A percentile compares a stretch with the other conserved stretches of the same genome.
These are phyloP conservation scores for Cladosporium oxysporum DNA, from an alignment of 2,329 filamentous ascomycete species.

Conservation along the genomic window DNA sequence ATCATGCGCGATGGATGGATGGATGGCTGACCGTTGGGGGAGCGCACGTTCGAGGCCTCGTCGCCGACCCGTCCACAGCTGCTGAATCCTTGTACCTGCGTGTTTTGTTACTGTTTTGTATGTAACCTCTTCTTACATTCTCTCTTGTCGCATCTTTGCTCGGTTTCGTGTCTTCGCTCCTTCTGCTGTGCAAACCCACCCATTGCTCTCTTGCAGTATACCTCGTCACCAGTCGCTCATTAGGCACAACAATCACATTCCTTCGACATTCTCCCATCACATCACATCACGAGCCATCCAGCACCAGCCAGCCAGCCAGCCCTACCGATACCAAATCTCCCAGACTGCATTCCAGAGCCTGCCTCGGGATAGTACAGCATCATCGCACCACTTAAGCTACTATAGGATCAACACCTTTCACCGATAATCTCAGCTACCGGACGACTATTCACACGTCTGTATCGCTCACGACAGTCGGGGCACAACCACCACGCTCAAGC, in stretches of 20 bases:
- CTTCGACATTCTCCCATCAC: slow-evolving; percentile 2
- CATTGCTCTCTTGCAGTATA: not conserved
- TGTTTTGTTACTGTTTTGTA: not conserved
- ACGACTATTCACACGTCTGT: not conserved
- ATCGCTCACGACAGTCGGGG: not conserved
- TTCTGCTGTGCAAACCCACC: not conserved
- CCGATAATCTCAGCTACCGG: not conserved
- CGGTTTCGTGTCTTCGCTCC: not conserved
- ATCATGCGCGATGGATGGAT: not conserved
- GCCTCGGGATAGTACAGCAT: slow-evolving; percentile 1
- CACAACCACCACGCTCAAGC: not conserved
- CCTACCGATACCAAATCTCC: slow-evolving; percentile 5
- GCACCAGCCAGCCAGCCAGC: slow-evolving; percentile 4
- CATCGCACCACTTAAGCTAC: slow-evolving; percentile 1
- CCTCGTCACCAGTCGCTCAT: slow-evolving; percentile 14
- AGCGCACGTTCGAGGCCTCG: slow-evolving; percentile 6
- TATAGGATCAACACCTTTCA: not conserved
- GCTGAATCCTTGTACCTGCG: not conserved
- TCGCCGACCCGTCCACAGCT: slow-evolving; percentile 1
- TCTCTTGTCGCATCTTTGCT: slow-evolving; percentile 13
- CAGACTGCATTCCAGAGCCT: slow-evolving; percentile 22
- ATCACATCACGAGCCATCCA: not conserved
- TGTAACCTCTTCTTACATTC: not conserved
- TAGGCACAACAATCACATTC: slow-evolving; percentile 8
- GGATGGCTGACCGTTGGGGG: slow-evolving; percentile 2